Conservation (phyloP, 352 stramenopile species). For the Pythium myriotylum region DNA sequence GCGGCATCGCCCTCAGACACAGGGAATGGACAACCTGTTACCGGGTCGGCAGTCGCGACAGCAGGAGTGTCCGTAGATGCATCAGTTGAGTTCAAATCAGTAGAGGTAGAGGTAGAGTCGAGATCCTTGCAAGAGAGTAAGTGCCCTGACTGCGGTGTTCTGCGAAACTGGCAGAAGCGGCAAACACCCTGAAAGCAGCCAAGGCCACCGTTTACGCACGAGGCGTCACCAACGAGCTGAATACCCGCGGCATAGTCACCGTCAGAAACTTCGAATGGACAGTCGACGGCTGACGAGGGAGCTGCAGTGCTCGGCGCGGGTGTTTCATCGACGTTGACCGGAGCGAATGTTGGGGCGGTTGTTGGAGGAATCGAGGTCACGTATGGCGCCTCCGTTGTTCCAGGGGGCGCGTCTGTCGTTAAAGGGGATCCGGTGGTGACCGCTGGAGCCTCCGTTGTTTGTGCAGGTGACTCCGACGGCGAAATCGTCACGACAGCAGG, state of each 20-base stretch:
- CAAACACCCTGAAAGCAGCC: slow-evolving; percentile 31
- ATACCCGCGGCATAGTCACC: slow-evolving; percentile 26
- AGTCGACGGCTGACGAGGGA: neutral
- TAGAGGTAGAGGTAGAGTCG: neutral
- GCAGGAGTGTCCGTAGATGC: neutral
- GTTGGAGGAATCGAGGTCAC: neutral
- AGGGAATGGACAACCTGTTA: neutral
- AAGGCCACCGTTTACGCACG: slow-evolving; percentile 22
- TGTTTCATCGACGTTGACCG: neutral
- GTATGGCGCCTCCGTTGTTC: neutral
- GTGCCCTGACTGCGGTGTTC: slow-evolving; percentile 22
- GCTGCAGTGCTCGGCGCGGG: neutral
- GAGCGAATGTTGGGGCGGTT: slow-evolving; percentile 1
- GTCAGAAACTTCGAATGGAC: slow-evolving; percentile 4
- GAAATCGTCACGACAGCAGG: neutral
- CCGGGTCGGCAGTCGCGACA: neutral
- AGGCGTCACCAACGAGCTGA: slow-evolving; percentile 17
- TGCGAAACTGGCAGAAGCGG: slow-evolving; percentile 7
- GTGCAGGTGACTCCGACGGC: neutral
- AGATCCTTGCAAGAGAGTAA: slow-evolving; percentile 10
- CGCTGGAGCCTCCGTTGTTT: neutral
- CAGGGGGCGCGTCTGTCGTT: neutral
- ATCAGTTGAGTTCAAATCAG: neutral
- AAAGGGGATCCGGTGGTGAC: neutral
- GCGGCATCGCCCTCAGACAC: slow-evolving; percentile 29